A percentile compares a stretch with the other conserved stretches of the same genome.
Evolutionary conservation across 2,329 filamentous ascomycete species (phyloP).

Genomic region (Paraphaeosphaeria minitans): DNA sequence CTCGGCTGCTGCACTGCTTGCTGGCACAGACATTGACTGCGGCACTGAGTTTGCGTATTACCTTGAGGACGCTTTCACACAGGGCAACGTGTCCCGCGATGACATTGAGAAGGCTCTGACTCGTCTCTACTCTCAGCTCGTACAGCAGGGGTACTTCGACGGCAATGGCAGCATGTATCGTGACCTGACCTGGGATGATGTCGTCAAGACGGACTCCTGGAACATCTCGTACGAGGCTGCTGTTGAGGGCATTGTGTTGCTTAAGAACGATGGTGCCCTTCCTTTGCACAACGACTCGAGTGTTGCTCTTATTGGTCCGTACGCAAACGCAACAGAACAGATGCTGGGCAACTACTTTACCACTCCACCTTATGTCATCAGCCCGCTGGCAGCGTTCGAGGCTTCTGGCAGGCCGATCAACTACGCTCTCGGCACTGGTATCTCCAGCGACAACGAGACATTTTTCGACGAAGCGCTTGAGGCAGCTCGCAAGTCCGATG

Average conservation of each 20-base stretch:
- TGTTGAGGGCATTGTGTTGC: constrained; percentile 55
- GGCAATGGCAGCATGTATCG: constrained; percentile 19
- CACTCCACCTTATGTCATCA: constrained; percentile 59
- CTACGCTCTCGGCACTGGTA: constrained; percentile 33
- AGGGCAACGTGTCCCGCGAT: constrained; percentile 43
- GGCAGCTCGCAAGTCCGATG: constrained; percentile 32
- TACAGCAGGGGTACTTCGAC: constrained; percentile 58
- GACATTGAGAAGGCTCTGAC: constrained; percentile 58
- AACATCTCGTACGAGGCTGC: constrained; percentile 61
- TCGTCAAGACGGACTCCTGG: constrained; percentile 54
- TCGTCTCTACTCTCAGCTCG: constrained; percentile 61
- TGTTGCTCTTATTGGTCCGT: constrained; percentile 64
- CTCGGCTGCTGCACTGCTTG: constrained; percentile 31
- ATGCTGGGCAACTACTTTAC: constrained; percentile 67
- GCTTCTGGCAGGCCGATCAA: constrained; percentile 49
- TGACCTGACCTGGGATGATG: constrained; percentile 37
- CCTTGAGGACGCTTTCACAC: constrained; percentile 21
- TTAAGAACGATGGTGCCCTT: constrained; percentile 59
- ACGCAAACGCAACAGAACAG: constrained; percentile 59
- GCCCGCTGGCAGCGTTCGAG: constrained; percentile 59
- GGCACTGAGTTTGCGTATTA: constrained; percentile 32
- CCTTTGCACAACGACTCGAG: constrained; percentile 50
- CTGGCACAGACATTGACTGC: constrained; percentile 31
- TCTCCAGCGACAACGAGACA: constrained; percentile 37
- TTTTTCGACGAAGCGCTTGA: constrained; percentile 25